Base-by-base conservation (phyloP, 2,329 filamentous ascomycete species). In the Talaromyces sp. region DNA sequence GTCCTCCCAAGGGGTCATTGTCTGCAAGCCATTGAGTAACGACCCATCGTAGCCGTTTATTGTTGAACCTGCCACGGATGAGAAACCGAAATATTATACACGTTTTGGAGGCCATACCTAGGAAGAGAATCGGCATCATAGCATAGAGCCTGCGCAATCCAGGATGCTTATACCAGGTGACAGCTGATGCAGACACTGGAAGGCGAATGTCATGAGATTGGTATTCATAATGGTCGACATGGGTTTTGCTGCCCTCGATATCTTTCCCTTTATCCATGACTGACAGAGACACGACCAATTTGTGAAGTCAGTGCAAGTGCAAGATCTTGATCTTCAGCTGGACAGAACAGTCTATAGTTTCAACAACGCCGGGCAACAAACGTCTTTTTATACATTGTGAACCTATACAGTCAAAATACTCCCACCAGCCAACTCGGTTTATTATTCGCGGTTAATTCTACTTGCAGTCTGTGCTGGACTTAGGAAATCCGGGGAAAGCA, bases 131-230 rank as follows among this genome's bases (percentile, higher is more conserved):
- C 21, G 78, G 71, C 61, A 77, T 78, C 69, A 80, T 78, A 56
- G 77, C 77, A 68, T 86, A 86, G 11, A 86, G 78, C 68, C 78
- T 82, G 57, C 84, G 77, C 58, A 86, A 73, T 67, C 84, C 81
- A 41, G 82, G 82, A 64, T 86, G 82, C 66, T 74, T 78, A 63
- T 77, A 81, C 84, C 84, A 87, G 10, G 27, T 13, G 21, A 56
- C 38, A 43, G 24, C 4, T 1, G 54, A 26, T 27, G 24, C 21
- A 27, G 51, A 26, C 3, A 14, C 9, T 21, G 19, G n/a, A 13
- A 10, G 21, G 9, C 17, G 9, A 29, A 21, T 9, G 3, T 26
- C 31, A 26, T 35, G 52, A 29, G 52, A 54, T 19, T 26, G 31
- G 17, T 54, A 24, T 11, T 54, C 52, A 38, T 54, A 19, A 29